Base-by-base conservation (phyloP, 2,329 filamentous ascomycete species). In the Sordariomycetes sp. region DNA sequence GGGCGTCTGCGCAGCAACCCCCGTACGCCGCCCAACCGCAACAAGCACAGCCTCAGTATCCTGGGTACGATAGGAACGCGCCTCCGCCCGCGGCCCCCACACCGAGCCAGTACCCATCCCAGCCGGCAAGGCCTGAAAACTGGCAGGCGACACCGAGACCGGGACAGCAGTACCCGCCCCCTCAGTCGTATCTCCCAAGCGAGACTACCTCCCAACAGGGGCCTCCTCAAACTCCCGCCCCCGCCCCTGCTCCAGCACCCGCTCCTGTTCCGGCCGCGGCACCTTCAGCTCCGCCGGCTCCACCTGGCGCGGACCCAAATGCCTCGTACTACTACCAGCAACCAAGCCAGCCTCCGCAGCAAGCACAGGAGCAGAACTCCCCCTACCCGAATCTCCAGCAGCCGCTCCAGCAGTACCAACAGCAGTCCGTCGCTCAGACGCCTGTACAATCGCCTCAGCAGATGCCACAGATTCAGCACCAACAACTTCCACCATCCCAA, bases 381-480 rank as follows among this genome's bases (percentile, higher is more conserved):
- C 76, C 79, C 0, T 83, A 83, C 63, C 79, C 75, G 3, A 80
- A 71, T 58, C 70, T 81, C 53, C 78, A 77, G 18, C 66, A 64
- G 43, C 46, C 51, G 11, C 32, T 61, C 10, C 62, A 63, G n/a
- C 63, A 63, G 40, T 55, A 54, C 34, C 62, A 63, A 55, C 69
- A 68, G 51, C 61, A 61, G 20, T 59, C 63, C 3, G 57, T 58
- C 5, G 28, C 20, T 6, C 70, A 68, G 51, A 63, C 63, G n/a
- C 60, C 63, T 4, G 57, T 58, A 3, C 64, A 60, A 43, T 66
- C 69, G 53, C 67, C 70, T 34, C 67, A 69, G 20, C 68, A 68
- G 24, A 63, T 64, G 5, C 60, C 57, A 52, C 60, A 63, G 53
- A 55, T 69, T 40, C 60, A 66, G 24, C 62, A 63, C 22, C 61